Evolutionary conservation across 2,329 filamentous ascomycete species (phyloP).

Genomic region (Aureobasidium leucospermi): DNA sequence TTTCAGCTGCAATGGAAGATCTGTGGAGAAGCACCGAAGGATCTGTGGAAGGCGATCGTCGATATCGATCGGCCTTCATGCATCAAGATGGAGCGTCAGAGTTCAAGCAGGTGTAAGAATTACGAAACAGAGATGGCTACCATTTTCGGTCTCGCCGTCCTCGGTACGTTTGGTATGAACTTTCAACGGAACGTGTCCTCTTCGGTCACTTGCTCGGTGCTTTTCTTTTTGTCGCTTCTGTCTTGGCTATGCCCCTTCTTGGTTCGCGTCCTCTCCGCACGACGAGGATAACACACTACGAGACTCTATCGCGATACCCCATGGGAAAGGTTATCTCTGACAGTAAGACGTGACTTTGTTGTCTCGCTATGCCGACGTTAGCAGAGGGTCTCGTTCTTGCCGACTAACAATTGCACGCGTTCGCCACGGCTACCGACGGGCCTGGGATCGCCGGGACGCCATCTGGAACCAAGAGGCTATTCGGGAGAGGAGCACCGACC

Average conservation of each 20-base stretch:
- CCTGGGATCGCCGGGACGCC: not conserved
- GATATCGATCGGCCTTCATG: too few relatives aligned
- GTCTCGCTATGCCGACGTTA: not conserved
- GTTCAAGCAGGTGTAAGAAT: too few relatives aligned
- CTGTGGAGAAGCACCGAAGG: too few relatives aligned
- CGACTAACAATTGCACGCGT: not conserved
- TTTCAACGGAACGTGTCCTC: not conserved
- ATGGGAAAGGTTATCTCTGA: slow-evolving; percentile 4
- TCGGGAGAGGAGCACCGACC: not conserved
- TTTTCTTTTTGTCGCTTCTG: not conserved
- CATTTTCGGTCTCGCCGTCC: too few relatives aligned
- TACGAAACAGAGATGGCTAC: too few relatives aligned
- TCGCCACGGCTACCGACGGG: slow-evolving; percentile 4
- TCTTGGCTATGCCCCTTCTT: not conserved
- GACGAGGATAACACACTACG: not conserved
- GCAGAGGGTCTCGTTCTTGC: not conserved
- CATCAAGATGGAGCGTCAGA: too few relatives aligned
- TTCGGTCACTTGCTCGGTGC: not conserved
- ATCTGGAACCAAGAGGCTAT: slow-evolving; percentile 2
- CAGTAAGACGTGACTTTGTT: not conserved
- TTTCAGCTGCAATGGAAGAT: too few relatives aligned
- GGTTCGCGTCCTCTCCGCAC: not conserved
- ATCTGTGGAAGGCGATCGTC: too few relatives aligned
- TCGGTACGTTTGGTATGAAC: not conserved
- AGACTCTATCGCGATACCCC: slow-evolving; percentile 7